Conservation (phyloP, 371 early-diverging fungal genomes). For the Circinella umbellata region DNA sequence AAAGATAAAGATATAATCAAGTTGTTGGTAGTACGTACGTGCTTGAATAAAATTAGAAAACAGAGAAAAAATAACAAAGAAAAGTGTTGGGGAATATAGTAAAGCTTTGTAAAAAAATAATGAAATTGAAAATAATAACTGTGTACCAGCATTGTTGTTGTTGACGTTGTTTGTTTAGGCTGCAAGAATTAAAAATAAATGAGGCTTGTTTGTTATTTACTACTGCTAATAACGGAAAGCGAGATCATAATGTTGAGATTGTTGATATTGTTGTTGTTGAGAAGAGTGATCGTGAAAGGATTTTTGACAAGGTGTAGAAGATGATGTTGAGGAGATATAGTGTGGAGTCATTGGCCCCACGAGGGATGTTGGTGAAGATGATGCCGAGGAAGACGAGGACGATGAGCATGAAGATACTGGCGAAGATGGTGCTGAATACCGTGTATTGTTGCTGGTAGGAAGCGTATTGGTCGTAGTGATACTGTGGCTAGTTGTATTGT, state of each 20-base stretch:
- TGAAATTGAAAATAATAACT: too few species aligned
- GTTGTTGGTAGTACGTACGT: too few species aligned
- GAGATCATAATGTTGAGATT: background rate
- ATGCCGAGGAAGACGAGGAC: constrained; percentile 1
- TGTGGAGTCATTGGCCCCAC: background rate
- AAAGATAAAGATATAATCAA: too few species aligned
- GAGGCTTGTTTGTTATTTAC: background rate
- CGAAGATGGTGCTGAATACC: constrained; percentile 5
- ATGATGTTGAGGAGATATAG: background rate
- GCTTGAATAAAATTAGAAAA: too few species aligned
- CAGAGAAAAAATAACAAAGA: too few species aligned
- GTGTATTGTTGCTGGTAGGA: background rate
- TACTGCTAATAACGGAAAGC: background rate
- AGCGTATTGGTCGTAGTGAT: background rate
- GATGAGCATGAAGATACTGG: constrained; percentile 1
- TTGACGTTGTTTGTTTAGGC: background rate
- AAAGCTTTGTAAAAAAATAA: too few species aligned
- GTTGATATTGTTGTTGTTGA: background rate
- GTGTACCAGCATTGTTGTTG: too few species aligned
- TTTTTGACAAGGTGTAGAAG: background rate
- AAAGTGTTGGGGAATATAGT: too few species aligned
- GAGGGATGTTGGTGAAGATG: background rate
- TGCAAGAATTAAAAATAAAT: too few species aligned
- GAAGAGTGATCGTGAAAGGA: background rate
- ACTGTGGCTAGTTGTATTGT: background rate